Evolutionary conservation across 305 asterid species (phyloP), one percentile per base, ranked within the genome.

Genomic region (Caryopteris hybrid): DNA sequence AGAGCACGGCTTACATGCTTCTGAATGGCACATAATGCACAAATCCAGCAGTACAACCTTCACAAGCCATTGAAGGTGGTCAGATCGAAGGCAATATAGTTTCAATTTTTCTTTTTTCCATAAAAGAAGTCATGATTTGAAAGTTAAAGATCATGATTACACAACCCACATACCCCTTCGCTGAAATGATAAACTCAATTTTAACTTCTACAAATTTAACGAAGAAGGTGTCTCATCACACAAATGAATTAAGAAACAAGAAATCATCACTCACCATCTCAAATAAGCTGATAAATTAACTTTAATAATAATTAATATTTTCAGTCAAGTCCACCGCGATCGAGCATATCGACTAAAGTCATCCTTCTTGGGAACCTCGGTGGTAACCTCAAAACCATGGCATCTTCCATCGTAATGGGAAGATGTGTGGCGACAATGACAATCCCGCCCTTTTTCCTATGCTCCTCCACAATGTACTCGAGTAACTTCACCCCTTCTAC

Each of bases 11-110:
- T 95, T 12, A 95, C 98, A 58, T 95, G 99, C 57, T 80, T 91
- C 83, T 95, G 99, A 62, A 95, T 91, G 70, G 99, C 96, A 80
- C 99, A 95, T 25, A 95, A 80, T 61, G 97, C 98, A 88, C 99
- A 95, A 78, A 95, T 29, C 99, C 99, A 69, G 98, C 86, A 46
- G 70, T 86, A 13, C 83, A 97, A 59, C 99, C 99, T 95, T 80
- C 85, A 87, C 22, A 68, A 66, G 72, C 42, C 55, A 69, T 25
- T 12, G 52, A 22, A 71, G 46, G 29, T 25, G 58, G 39, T 76
- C 68, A 71, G 70, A 66, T 60, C 17, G 22, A 54, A 62, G 20
- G 20, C 1, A 31, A 64, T 36, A 70, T 16, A 17, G 23, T 36
- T 53, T 31, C 42, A n/a, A n/a, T n/a, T n/a, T n/a, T n/a, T n/a